These are phyloP conservation scores for Mortierella sp. DNA, from an alignment of 371 early-diverging fungal genomes.

Conservation along the genomic window DNA sequence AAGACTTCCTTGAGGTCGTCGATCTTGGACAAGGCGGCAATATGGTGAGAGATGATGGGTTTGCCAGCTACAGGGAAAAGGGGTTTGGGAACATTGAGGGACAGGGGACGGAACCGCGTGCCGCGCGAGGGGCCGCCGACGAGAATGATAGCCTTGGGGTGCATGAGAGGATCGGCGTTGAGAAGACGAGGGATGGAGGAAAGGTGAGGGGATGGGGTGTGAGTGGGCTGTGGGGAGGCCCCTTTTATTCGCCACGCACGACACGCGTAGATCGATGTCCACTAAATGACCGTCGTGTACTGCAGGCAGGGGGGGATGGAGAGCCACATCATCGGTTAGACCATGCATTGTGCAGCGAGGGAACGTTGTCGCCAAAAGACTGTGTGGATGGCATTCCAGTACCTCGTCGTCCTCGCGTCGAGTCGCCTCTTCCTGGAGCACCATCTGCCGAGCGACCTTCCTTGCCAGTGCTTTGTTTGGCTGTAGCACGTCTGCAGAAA, in stretches of 20 bases:
- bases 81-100: constrained; percentile 95
- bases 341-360: too few species aligned
- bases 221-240: too few species aligned
- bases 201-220: neutral
- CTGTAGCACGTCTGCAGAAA: constrained; percentile 27
- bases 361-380: too few species aligned
- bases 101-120: constrained; percentile 97
- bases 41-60: constrained; percentile 96
- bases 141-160: constrained; percentile 89
- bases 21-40: constrained; percentile 88
- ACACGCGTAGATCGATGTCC: too few species aligned
- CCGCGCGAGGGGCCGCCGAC: constrained; percentile 98
- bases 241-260: too few species aligned
- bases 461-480: constrained; percentile 47
- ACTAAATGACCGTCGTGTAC: too few species aligned
- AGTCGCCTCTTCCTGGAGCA: constrained; percentile 31
- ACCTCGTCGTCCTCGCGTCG: constrained; percentile 36
- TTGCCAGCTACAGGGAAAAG: constrained; percentile 96
- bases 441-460: constrained; percentile 36
- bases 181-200: neutral
- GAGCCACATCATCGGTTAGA: too few species aligned
- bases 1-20: constrained; percentile 91
- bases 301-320: too few species aligned
- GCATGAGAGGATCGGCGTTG: constrained; percentile 15
- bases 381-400: neutral